These are phyloP conservation scores for Amanita phalloides DNA, from an alignment of 768 basidiomycete genomes.

Conservation along the genomic window DNA sequence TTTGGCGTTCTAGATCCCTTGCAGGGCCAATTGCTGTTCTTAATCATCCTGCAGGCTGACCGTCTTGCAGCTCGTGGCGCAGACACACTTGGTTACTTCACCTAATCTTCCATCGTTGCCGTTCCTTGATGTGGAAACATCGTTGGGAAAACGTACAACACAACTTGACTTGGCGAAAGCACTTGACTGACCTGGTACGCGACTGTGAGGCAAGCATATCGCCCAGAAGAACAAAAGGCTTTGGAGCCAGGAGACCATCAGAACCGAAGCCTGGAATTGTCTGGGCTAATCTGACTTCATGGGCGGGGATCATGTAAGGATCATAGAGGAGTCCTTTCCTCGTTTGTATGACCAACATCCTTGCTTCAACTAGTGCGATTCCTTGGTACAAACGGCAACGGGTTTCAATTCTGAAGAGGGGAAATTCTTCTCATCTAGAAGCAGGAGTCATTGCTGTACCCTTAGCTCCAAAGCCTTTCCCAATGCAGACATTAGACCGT, in stretches of 20 bases:
- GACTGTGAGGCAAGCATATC: slow-evolving; percentile 45
- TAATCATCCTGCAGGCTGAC: background rate
- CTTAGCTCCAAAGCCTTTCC: slow-evolving; percentile 22
- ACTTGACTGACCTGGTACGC: slow-evolving; percentile 24
- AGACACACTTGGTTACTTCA: slow-evolving; percentile 46
- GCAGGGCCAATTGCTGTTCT: slow-evolving; percentile 43
- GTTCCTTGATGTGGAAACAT: slow-evolving; percentile 42
- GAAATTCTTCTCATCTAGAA: slow-evolving; percentile 9
- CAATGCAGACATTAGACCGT: slow-evolving; percentile 51
- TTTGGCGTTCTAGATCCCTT: slow-evolving; percentile 44
- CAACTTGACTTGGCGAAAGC: slow-evolving; percentile 39
- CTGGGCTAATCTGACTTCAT: slow-evolving; percentile 42
- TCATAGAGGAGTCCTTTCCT: slow-evolving; percentile 34
- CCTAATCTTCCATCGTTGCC: slow-evolving; percentile 43
- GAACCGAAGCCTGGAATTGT: slow-evolving; percentile 34
- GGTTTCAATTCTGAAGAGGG: slow-evolving; percentile 53
- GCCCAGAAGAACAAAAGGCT: slow-evolving; percentile 41
- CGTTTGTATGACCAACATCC: background rate
- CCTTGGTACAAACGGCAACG: slow-evolving; percentile 49
- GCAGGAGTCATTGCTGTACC: background rate
- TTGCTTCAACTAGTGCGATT: slow-evolving; percentile 39
- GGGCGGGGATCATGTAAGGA: slow-evolving; percentile 49
- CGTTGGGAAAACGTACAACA: slow-evolving; percentile 51
- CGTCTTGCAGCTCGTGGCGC: slow-evolving; percentile 38
- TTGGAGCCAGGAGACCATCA: slow-evolving; percentile 38